Conservation (phyloP, 148 eudicot species). For the Amaranthus palmeri region DNA sequence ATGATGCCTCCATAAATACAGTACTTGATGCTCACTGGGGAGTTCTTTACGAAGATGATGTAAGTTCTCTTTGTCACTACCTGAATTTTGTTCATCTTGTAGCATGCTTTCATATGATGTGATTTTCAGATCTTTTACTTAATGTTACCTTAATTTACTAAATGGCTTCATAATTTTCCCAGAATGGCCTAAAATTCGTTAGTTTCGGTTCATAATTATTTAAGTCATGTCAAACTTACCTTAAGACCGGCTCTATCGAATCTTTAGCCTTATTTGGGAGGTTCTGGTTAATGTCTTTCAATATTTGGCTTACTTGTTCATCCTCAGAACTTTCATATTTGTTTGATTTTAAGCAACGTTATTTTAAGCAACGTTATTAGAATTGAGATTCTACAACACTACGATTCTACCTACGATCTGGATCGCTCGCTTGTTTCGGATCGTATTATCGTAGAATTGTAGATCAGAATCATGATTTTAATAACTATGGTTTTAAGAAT, state of each 20-base stretch:
- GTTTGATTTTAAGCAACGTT: too few species aligned
- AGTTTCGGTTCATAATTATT: too few species aligned
- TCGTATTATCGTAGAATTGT: too few species aligned
- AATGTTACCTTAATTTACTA: too few species aligned
- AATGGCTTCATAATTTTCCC: too few species aligned
- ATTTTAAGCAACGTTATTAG: too few species aligned
- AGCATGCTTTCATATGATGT: background rate
- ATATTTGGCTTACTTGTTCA: background rate
- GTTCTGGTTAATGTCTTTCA: background rate
- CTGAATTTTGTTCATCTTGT: background rate
- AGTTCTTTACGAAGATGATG: slow-evolving; percentile 76
- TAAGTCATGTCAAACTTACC: background rate
- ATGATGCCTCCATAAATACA: slow-evolving; percentile 43
- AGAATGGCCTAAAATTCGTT: too few species aligned
- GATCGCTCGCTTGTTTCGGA: too few species aligned
- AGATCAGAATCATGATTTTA: too few species aligned
- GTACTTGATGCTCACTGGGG: slow-evolving; percentile 99
- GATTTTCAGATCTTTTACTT: background rate
- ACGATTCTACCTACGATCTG: too few species aligned
- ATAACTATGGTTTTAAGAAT: too few species aligned
- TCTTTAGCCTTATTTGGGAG: slow-evolving; percentile 6
- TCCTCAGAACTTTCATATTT: background rate
- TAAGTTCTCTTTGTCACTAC: slow-evolving; percentile 33
- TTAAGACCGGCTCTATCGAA: background rate
- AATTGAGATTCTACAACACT: too few species aligned